These are phyloP conservation scores for Coniochaeta sp. DNA, from an alignment of 2,329 filamentous ascomycete species.

Conservation along the genomic window DNA sequence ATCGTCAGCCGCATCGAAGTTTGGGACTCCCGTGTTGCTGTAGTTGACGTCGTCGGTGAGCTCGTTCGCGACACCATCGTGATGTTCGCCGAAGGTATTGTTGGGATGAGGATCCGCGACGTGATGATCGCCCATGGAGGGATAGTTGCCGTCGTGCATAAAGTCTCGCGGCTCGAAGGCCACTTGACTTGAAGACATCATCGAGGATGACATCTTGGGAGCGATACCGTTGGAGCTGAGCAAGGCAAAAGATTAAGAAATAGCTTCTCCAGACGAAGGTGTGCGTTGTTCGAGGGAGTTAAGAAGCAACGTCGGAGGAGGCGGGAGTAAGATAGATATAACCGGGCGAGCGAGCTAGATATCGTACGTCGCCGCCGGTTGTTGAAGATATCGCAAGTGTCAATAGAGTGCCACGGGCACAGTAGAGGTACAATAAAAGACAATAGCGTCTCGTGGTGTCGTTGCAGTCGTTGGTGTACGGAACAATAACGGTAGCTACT, in stretches of 20 bases:
- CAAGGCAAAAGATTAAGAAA: too few relatives aligned
- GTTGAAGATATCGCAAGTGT: neutral
- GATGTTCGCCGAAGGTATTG: conserved; percentile 36
- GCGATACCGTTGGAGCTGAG: too few relatives aligned
- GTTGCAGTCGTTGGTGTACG: neutral
- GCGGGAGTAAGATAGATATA: neutral
- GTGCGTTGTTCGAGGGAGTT: too few relatives aligned
- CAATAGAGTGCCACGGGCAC: neutral
- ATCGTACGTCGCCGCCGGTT: neutral
- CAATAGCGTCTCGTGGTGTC: neutral
- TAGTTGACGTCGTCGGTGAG: conserved; percentile 26
- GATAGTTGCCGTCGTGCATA: conserved; percentile 40
- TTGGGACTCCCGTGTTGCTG: conserved; percentile 15
- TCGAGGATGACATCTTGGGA: neutral
- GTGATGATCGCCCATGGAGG: conserved; percentile 33
- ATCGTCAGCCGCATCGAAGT: conserved; percentile 26
- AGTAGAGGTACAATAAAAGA: too few relatives aligned
- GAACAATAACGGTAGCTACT: neutral
- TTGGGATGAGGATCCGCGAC: conserved; percentile 26
- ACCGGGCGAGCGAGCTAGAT: neutral
- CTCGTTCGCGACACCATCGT: conserved; percentile 24
- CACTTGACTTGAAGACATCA: conserved; percentile 31
- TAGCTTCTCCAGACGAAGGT: too few relatives aligned
- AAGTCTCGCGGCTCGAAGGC: conserved; percentile 44
- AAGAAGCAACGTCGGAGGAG: neutral